Base-by-base conservation (phyloP, 108 stramenopile genomes). In the Fragilaria crotonensis region DNA sequence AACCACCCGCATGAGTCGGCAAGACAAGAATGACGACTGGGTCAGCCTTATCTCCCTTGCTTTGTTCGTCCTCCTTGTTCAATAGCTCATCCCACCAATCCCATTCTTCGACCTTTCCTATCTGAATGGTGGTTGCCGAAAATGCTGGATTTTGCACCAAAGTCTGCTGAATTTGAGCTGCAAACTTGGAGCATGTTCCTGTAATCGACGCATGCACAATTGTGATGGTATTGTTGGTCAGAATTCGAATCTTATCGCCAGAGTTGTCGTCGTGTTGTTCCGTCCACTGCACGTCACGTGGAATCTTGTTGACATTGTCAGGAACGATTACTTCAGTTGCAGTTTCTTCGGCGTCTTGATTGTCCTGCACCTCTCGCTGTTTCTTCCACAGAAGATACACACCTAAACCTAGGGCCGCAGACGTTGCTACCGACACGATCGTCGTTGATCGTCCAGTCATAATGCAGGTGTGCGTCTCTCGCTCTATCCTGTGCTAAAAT, bases 51-150 rank as follows among this genome's bases (percentile, higher is more conserved):
- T 47, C 17, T 0, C 48, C 52, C 1, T 60, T 50, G 25, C 66
- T 46, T 18, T 67, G 59, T 2, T 72, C 73, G 17, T 77, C 61
- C 33, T 90, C 83, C 46, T 76, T 55, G 64, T 93, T 93, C 23
- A 90, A 46, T n/a, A 93, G 45, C 54, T 93, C 85, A 67, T 93
- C 92, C 88, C 88, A 93, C 92, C 92, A 93, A 70, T 93, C 92
- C 65, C 82, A 68, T 55, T 79, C 73, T 45, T 76, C 75, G 26
- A 80, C 51, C 9, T 57, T 41, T 22, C 70, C 75, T 47, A 81
- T 51, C 61, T 79, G 81, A 20, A 86, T 63, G 22, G 23, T 60
- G 44, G 32, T 55, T 0, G 5, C n/a, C 25, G 41, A 27, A 26
- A 14, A 45, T 41, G 14, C 14, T 41, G 14, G 36, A 36, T 25